phyloP scores from a whole-genome alignment of 768 basidiomycete genomes.

The Trametes cubensis region DNA sequence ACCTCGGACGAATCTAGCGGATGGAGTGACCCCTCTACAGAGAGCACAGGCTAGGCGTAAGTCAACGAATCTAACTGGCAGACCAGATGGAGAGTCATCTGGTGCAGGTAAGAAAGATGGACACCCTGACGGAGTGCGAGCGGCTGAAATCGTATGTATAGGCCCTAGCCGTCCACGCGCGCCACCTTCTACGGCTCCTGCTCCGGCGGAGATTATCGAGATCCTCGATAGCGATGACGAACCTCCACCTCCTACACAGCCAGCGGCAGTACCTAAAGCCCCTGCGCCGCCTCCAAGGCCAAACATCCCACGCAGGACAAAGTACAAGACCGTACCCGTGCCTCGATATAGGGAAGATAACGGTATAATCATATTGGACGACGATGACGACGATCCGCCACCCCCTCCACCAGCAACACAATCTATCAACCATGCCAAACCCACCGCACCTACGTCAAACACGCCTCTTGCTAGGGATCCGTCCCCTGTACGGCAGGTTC shows the following conservation, averaged over 20 bases:
- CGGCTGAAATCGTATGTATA: neutral
- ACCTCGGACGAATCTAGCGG: neutral
- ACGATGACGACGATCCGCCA: neutral
- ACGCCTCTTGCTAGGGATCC: neutral
- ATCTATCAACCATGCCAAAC: neutral
- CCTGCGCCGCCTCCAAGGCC: neutral
- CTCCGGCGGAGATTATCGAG: constrained; percentile 13
- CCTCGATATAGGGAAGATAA: constrained; percentile 10
- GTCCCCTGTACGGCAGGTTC: neutral
- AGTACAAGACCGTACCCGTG: neutral
- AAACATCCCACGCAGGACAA: neutral
- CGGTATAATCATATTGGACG: constrained; percentile 3
- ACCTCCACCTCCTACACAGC: neutral
- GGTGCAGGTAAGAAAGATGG: neutral
- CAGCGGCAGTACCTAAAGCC: neutral
- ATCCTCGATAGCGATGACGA: constrained; percentile 16
- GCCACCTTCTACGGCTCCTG: neutral
- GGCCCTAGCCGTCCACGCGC: neutral
- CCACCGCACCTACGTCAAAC: neutral
- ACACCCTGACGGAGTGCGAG: no score
- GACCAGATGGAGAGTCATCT: neutral
- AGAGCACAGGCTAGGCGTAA: neutral
- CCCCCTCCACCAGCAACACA: neutral
- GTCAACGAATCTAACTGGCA: neutral
- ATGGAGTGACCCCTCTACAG: neutral